Base-by-base conservation (phyloP, 2,329 filamentous ascomycete species). In the Escovopsis sp. region DNA sequence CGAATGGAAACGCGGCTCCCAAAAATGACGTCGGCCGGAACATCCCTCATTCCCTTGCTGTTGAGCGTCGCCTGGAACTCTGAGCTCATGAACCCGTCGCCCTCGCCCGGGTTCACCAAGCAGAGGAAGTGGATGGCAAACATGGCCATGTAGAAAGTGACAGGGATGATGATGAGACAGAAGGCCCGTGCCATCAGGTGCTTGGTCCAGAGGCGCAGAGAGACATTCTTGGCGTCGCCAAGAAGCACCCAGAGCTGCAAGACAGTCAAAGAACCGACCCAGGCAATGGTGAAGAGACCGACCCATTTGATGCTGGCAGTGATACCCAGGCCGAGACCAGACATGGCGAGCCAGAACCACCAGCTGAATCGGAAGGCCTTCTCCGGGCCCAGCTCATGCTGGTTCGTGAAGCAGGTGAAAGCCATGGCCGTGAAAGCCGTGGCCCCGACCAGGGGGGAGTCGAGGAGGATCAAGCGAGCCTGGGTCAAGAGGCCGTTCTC, bases 231-330 rank as follows among this genome's bases (percentile, higher is more conserved):
- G 50, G 75, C 75, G 60, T 98, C 91, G 48, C 88, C 91, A 34
- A 95, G 81, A 43, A 98, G 69, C 50, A 95, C 79, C 91, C 91
- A 98, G 44, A 98, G 75, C 67, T 98, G 91, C 37, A 98, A 61
- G 36, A 89, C 62, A 32, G 91, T 98, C 64, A 98, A 74, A 62
- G 73, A 77, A 47, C 91, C 91, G 51, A 98, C 86, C 91, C 91
- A 98, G 39, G 89, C 91, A 61, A 95, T 95, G 48, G 91, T 98
- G 70, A 98, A 96, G 40, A 98, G 72, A 39, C 91, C 91, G 56
- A 98, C 91, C 91, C 91, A 98, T 69, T 98, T 98, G 56, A 96
- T 88, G 66, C 89, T 96, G 47, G 81, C 76, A 7, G 91, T 96
- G 39, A 89, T 81, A 47, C 91, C 91, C 39, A 98, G 71, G 32